A percentile compares a stretch with the other conserved stretches of the same genome.
Conservation (phyloP, 768 basidiomycete genomes). For the Mycena filopes region DNA sequence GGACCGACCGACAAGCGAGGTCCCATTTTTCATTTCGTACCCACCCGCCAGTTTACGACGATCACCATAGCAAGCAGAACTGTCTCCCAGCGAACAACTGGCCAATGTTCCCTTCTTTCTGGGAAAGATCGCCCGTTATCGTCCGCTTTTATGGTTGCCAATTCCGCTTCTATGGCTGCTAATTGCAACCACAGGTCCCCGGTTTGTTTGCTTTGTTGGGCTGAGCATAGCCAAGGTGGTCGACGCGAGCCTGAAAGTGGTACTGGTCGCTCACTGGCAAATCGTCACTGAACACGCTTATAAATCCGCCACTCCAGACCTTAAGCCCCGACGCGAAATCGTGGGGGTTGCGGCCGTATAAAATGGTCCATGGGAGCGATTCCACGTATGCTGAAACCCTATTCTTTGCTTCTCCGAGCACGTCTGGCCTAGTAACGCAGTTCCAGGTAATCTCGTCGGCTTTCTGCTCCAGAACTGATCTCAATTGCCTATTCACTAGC, state of each 20-base stretch:
- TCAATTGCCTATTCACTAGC: conserved; percentile 3
- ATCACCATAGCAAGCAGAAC: conserved; percentile 59
- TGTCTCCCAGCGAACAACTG: conserved; percentile 62
- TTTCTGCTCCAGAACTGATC: neutral
- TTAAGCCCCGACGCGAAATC: conserved; percentile 34
- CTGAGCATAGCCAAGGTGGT: conserved; percentile 64
- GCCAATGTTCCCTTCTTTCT: conserved; percentile 68
- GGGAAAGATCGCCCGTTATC: conserved; percentile 62
- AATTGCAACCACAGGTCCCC: too few species aligned
- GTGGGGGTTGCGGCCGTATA: conserved; percentile 62
- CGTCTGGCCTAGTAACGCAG: conserved; percentile 78
- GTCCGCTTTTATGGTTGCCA: too few species aligned
- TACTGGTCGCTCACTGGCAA: neutral
- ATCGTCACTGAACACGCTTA: neutral
- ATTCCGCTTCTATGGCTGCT: too few species aligned
- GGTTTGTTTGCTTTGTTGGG: conserved; percentile 83
- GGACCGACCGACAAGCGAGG: conserved; percentile 73
- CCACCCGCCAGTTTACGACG: neutral
- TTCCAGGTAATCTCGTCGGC: conserved; percentile 64
- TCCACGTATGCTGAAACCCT: conserved; percentile 60
- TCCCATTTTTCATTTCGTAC: conserved; percentile 36
- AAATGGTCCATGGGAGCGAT: conserved; percentile 50
- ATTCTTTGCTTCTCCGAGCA: conserved; percentile 81
- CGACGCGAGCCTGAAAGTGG: conserved; percentile 40
- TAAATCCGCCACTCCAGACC: conserved; percentile 13